Evolutionary conservation across 139 green algal genomes (phyloP), one percentile per base, ranked within the genome.

Genomic region (Tetradesmus lagerheimii): DNA sequence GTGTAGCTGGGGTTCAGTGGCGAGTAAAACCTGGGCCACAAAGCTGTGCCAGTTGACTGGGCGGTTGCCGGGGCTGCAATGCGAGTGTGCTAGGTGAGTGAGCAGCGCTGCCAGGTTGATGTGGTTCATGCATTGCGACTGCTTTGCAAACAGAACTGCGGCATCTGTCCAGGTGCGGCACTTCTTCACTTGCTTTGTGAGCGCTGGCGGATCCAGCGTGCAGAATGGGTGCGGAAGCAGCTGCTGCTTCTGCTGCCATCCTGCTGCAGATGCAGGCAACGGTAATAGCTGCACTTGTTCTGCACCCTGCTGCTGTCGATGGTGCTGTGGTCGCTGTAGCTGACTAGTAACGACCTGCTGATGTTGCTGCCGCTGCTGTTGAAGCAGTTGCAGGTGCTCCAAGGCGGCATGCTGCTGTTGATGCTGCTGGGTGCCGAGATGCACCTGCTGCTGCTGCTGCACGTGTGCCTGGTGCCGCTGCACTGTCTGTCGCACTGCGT

Each of bases 21-120:
- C 64, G 18, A 50, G 35, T 41, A 88, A 31, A 39, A 88, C 27
- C 83, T 88, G 83, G 14, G 20, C 6, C 16, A 88, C 38, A 71
- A 88, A 80, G 37, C 34, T 29, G 23, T 12, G 67, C 83, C 83
- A 88, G 64, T 88, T 88, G 64, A 88, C 83, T 39, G 83, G 83
- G 3, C 50, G 71, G 23, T 29, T 80, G 38, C 38, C n/a, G 23
- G 12, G 9, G 41, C 25, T 41, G 37, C 38, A 27, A 18, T 16
- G 37, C 16, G 43, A 41, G 23, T 88, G 83, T 34, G 83, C 83
- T 41, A 88, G 38, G 8, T 80, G 62, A 1, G 29, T 41, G 2
- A 88, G 71, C 83, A 88, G 83, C 27, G 83, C 83, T 18, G 83
- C 43, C 1, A 80, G 41, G 83, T 80, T 80, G 23, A 88, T 88